These are phyloP conservation scores for Cyberlindnera americana DNA, from an alignment of 805 yeast species.

Conservation along the genomic window DNA sequence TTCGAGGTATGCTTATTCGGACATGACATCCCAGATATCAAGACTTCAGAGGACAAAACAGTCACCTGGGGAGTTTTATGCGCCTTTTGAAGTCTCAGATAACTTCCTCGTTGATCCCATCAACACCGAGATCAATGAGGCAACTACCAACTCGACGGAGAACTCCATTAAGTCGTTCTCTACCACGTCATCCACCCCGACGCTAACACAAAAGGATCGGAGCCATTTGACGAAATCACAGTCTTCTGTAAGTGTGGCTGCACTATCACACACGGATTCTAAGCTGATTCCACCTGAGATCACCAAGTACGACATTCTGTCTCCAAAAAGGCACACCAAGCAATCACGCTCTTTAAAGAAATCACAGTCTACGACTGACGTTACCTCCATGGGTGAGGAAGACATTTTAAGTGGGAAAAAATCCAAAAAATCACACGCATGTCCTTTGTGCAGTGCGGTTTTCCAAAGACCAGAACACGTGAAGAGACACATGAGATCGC, in stretches of 20 bases:
- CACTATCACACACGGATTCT: slow-evolving; percentile 28
- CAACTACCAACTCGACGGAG: slow-evolving; percentile 2
- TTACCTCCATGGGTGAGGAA: slow-evolving; percentile 8
- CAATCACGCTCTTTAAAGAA: no score
- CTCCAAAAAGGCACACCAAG: slow-evolving; percentile 21
- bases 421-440: slow-evolving; percentile 54
- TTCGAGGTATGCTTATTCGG: slow-evolving; percentile 11
- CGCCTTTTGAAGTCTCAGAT: slow-evolving; percentile 2
- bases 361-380: slow-evolving; percentile 21
- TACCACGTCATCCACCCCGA: slow-evolving; percentile 4
- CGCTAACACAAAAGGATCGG: neutral
- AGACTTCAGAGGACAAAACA: no score
- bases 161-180: slow-evolving; percentile 1
- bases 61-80: neutral
- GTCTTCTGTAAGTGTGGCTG: slow-evolving; percentile 46
- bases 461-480: slow-evolving; percentile 74
- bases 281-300: slow-evolving; percentile 23
- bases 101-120: slow-evolving; percentile 8
- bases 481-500: slow-evolving; percentile 71
- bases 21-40: no score
- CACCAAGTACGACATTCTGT: slow-evolving; percentile 25
- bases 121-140: slow-evolving; percentile 7
- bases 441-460: slow-evolving; percentile 59
- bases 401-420: slow-evolving; percentile 38
- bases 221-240: slow-evolving; percentile 36